phyloP scores from a whole-genome alignment of 1,284 basidiomycete genomes.

The Gomphus bonarii region DNA sequence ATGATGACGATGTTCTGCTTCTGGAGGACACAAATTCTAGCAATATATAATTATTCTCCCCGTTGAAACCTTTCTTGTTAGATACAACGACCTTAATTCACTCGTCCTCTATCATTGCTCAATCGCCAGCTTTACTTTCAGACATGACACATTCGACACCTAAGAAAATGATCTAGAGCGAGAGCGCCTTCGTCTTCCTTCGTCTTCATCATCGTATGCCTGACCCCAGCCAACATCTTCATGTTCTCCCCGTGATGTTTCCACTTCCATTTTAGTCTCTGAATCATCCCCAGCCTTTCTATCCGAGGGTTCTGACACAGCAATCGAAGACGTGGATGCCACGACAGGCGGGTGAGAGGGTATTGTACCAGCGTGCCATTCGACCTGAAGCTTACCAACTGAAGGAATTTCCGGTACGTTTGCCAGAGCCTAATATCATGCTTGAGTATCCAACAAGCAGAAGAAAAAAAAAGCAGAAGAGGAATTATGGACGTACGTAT shows the following conservation, averaged over 20 bases:
- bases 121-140: background rate
- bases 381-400: slow-evolving; percentile 51
- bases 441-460: slow-evolving; percentile 5
- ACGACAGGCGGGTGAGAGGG: slow-evolving; percentile 16
- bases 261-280: slow-evolving; percentile 13
- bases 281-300: background rate
- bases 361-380: slow-evolving; percentile 45
- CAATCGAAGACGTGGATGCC: slow-evolving; percentile 13
- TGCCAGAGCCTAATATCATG: slow-evolving; percentile 43
- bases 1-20: slow-evolving; percentile 43
- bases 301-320: background rate
- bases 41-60: background rate
- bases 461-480: background rate
- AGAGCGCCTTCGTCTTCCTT: slow-evolving; percentile 9
- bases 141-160: background rate
- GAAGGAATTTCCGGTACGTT: slow-evolving; percentile 56
- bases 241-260: slow-evolving; percentile 36
- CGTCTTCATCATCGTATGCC: slow-evolving; percentile 52
- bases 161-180: slow-evolving; percentile 10
- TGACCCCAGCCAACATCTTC: slow-evolving; percentile 48
- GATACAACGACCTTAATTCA: background rate
- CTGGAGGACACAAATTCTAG: slow-evolving; percentile 16
- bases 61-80: background rate
- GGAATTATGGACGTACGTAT: slow-evolving; percentile 37
- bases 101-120: background rate